Base-by-base conservation (phyloP, 352 stramenopile genomes). In the Aphanomyces stellatus region DNA sequence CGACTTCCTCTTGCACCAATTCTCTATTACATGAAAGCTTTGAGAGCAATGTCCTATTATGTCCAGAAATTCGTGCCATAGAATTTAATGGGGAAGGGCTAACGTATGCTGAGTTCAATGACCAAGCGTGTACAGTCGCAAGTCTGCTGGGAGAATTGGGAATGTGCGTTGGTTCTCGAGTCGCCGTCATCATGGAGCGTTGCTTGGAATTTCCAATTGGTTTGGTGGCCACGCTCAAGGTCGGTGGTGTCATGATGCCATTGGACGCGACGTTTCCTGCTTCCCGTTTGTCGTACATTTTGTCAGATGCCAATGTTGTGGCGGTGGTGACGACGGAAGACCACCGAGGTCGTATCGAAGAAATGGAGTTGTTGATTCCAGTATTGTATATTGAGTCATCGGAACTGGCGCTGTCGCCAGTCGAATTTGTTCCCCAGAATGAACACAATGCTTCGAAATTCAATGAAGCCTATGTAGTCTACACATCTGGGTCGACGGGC, bases 191-290 rank as follows among this genome's bases (percentile, higher is more conserved):
- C 66, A 96, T 98, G 88, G 90, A 97, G 63, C 88, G 95, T 35
- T 94, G 85, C 63, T 79, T 87, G 60, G 85, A 97, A 76, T 98
- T 97, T 70, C 88, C 96, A 41, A 79, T 98, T 27, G 85, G 78
- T 4, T 97, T 96, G 72, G 76, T 98, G 37, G 91, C 90, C 5
- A 85, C 88, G 13, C 76, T 97, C 31, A 97, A 96, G 74, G 90
- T 88, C 22, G 88, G 91, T 17, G 90, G 87, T 22, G 85, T 84
- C 6, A 98, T 97, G 81, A 97, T 97, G 82, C 90, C 90, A 19
- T 62, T 85, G 27, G 79, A 85, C 48, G 69, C 73, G 11, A 71
- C 74, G 34, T 88, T 82, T 33, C 77, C 77, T 17, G 34, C 62
- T 24, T 71, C 79, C 17, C 77, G 79, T 4, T 71, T 88, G 34